Evolutionary conservation across 2,329 filamentous ascomycete species (phyloP), one percentile per base, ranked within the genome.

Genomic region (Xylaria hypoxylon): DNA sequence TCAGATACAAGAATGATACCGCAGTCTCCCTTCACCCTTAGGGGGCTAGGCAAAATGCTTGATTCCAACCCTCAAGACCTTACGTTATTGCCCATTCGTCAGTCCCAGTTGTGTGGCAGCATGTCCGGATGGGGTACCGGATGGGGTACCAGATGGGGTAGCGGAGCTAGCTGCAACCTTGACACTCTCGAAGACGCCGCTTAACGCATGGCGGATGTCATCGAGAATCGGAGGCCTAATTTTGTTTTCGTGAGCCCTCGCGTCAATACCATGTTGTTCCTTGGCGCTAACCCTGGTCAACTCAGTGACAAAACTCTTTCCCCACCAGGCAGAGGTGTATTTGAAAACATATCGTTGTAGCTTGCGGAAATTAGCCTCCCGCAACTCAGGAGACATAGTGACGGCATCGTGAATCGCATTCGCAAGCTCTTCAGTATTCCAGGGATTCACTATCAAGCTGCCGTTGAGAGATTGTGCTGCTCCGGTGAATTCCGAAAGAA

Each of bases 241-340:
- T 22, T 72, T 64, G 13, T 59, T 53, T 22, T 72, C 67, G 2
- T 68, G 64, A 5, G 67, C 62, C 13, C 57, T 70, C 13, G 70
- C 72, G 40, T 71, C 72, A 15, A 73, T 67, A 8, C 74, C 70
- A 1, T 70, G 70, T 40, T 74, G 70, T 6, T 69, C 70, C 31
- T 71, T 64, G 8, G 71, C 72, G 62, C 50, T 81, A 42, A 87
- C 81, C 45, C 85, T 82, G n/a, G 80, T 85, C 79, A 98, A 86
- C 80, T 97, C 95, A 13, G 88, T 87, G 57, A 97, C 94, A 77
- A 98, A 98, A 71, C 91, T 94, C 78, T 94, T 89, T 28, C 95
- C 95, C 95, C 95, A 98, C 90, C 96, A 97, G 10, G 94, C 92
- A 78, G 93, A 96, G 1, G 96, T 99, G 81, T 97, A 98, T 83